Percentiles rank a stretch among this genome's conserved stretches.
Conservation (phyloP, 78 protist species). For the Mastigamoeba balamuthi region DNA sequence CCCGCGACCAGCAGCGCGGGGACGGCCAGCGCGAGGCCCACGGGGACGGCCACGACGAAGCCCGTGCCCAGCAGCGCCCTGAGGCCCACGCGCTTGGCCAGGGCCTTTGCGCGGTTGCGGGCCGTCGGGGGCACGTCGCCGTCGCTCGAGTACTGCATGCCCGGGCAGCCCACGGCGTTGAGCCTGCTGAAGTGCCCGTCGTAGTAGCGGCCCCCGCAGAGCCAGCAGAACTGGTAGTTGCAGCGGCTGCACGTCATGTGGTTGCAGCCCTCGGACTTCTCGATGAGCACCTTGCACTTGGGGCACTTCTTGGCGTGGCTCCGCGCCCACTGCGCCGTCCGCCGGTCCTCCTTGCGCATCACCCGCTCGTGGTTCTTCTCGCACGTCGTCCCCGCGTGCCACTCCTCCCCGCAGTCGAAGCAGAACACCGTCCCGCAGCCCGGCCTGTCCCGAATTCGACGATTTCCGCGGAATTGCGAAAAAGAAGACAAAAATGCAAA, state of each 20-base stretch:
- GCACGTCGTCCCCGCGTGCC: slow-evolving; percentile 9
- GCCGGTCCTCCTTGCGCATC: neutral
- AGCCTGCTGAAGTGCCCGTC: too few relatives aligned
- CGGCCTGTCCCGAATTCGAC: neutral
- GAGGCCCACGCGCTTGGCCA: too few relatives aligned
- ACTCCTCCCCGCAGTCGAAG: slow-evolving; percentile 4
- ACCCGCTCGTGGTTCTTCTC: neutral
- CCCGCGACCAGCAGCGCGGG: too few relatives aligned
- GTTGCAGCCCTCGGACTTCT: slow-evolving; percentile 21
- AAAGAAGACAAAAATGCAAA: too few relatives aligned
- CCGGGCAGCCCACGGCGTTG: too few relatives aligned
- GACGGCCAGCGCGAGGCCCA: too few relatives aligned
- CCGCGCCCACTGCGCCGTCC: neutral
- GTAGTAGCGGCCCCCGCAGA: neutral
- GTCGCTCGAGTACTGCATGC: too few relatives aligned
- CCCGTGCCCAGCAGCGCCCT: too few relatives aligned
- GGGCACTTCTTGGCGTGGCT: slow-evolving; percentile 25
- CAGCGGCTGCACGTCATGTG: slow-evolving; percentile 4
- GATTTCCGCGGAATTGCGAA: too few relatives aligned
- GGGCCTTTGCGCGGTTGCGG: too few relatives aligned
- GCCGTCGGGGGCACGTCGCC: too few relatives aligned
- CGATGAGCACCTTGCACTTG: slow-evolving; percentile 15
- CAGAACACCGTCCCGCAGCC: neutral
- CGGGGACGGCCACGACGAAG: too few relatives aligned
- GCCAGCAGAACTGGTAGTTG: neutral